Base-by-base conservation (phyloP, 208 protist species). In the Blastocrithidia nonstop region DNA sequence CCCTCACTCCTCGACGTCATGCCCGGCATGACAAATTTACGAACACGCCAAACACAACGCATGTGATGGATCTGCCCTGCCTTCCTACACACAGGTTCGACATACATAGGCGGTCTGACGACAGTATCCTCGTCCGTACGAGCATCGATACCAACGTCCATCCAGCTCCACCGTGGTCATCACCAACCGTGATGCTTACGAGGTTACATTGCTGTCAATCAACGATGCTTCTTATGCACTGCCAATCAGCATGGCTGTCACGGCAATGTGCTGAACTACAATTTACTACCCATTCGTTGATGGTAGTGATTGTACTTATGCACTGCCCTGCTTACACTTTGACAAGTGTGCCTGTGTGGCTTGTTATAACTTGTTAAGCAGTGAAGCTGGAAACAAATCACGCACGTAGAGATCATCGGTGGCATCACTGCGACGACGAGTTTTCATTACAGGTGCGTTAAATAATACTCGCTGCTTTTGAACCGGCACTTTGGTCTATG, bases 1-100 rank as follows among this genome's bases (percentile, higher is more conserved):
- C 1, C 81, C 81, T 71, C 72, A 85, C 61, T 90, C 81, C 39
- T 90, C 81, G 20, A 90, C 64, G 15, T 84, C 67, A 49, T 90
- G 81, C 29, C 66, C 46, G 33, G 42, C 53, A 48, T 90, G 81
- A 53, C 81, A 90, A n/a, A 87, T 59, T 29, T 81, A 70, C 0
- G 81, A 71, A 43, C 81, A 90, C 32, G 81, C 81, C 29, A 78
- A 66, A 39, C 81, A 90, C 25, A 90, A 35, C 13, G 58, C 57
- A 50, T 90, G 81, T 9, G 61, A 57, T 22, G 75, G 55, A 27
- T 70, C 58, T 1, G 81, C 81, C 3, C 66, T 40, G 8, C 68
- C 74, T 19, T 57, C 61, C 4, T 71, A 39, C 5, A 87, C 31
- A 54, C 81, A 90, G 6, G 81, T 90, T 37, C 75, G 71, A 51